These are phyloP conservation scores for Stephania yunnanensis DNA, from an alignment of 164 flowering plant species.

Conservation along the genomic window DNA sequence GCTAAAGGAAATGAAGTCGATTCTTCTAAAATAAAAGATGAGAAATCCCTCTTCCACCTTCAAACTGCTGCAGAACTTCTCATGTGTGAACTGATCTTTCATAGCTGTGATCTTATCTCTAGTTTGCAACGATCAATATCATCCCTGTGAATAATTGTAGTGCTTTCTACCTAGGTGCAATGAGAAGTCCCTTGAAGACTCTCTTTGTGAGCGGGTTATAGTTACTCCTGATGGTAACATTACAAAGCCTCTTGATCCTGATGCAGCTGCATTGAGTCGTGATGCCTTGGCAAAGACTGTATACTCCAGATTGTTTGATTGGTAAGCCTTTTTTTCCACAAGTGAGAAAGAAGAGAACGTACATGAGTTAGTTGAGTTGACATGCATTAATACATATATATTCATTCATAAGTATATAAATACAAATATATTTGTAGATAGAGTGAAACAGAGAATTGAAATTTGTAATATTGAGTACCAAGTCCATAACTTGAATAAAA, in stretches of 20 bases:
- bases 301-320: constrained; percentile 77
- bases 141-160: not conserved
- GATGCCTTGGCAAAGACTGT: constrained; percentile 79
- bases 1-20: constrained; percentile 65
- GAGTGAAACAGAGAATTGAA: no score
- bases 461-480: no score
- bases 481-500: no score
- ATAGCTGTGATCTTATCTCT: not conserved
- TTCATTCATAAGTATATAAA: not conserved
- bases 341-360: not conserved
- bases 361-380: not conserved
- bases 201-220: constrained; percentile 74
- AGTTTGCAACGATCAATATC: not conserved
- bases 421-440: no score
- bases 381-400: no score
- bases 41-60: constrained; percentile 59
- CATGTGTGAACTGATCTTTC: constrained; percentile 34
- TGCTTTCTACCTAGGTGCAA: constrained; percentile 49
- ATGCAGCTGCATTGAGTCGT: constrained; percentile 51
- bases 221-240: constrained; percentile 83
- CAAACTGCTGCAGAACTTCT: constrained; percentile 72
- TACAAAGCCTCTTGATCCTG: constrained; percentile 68
- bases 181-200: constrained; percentile 56
- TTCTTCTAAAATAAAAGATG: constrained; percentile 68
- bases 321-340: constrained; percentile 34